phyloP scores from a whole-genome alignment of 2,329 filamentous ascomycete genomes.

The Dothideomycetidae sp. region DNA sequence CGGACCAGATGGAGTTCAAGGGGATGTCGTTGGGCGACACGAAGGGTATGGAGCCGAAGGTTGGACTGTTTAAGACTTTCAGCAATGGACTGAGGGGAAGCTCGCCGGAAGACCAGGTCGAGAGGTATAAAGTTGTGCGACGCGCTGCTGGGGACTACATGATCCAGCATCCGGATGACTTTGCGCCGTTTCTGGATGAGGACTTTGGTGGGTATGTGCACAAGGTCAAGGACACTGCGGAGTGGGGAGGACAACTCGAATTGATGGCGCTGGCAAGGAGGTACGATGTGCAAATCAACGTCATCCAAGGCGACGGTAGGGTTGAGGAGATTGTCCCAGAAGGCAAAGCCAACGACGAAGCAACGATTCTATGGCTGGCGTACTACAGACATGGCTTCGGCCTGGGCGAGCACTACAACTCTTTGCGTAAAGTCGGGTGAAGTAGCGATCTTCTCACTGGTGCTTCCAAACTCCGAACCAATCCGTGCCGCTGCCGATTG shows the following conservation, averaged over 20 bases:
- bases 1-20: slow-evolving; percentile 53
- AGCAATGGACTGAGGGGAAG: slow-evolving; percentile 7
- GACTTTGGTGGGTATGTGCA: slow-evolving; percentile 55
- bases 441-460: slow-evolving; percentile 6
- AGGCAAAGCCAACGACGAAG: slow-evolving; percentile 25
- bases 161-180: slow-evolving; percentile 57
- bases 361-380: slow-evolving; percentile 69
- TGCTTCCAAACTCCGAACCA: slow-evolving; percentile 37
- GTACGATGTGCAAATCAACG: slow-evolving; percentile 67
- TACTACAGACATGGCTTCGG: slow-evolving; percentile 94
- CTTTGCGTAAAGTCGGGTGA: slow-evolving; percentile 37
- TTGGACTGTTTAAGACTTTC: slow-evolving; percentile 7
- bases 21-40: slow-evolving; percentile 34
- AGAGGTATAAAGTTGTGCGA: slow-evolving; percentile 51
- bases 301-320: slow-evolving; percentile 68
- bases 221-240: slow-evolving; percentile 73
- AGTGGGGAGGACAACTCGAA: slow-evolving; percentile 94
- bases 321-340: slow-evolving; percentile 58
- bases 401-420: slow-evolving; percentile 95
- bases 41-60: slow-evolving; percentile 17
- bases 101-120: slow-evolving; percentile 10
- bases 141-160: slow-evolving; percentile 67
- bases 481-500: slow-evolving; percentile 38
- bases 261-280: slow-evolving; percentile 67
- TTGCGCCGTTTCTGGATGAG: slow-evolving; percentile 76